Evolutionary conservation across 192 early-diverging fungal species (phyloP), one percentile per base, ranked within the genome.

Genomic region (Geranomyces michiganensis): DNA sequence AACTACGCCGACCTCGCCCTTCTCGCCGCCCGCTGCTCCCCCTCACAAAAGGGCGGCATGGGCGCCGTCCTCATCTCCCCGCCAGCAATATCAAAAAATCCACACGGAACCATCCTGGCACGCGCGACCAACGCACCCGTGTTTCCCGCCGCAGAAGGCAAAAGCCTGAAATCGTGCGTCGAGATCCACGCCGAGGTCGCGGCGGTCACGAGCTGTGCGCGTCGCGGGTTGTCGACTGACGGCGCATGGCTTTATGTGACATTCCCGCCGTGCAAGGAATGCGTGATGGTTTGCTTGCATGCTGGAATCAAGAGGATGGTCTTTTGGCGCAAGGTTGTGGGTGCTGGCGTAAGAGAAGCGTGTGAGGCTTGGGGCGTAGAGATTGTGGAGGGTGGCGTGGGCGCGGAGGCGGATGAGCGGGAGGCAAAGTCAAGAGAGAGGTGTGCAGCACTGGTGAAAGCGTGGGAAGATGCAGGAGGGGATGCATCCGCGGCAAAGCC

Each of bases 231-330:
- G 21, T 7, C 65, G 13, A 30, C 46, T 4, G 26, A 32, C 12
- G 73, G 73, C 22, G 48, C 65, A 12, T 67, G 64, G 59, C 36
- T 51, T 6, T 74, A 68, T 46, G 32, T 74, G 2, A 74, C 73
- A 0, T 74, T 68, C 43, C 73, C 73, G 21, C 73, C 73, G 0
- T 74, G 73, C 65, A 74, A 74, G 55, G 66, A 74, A 8, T 74
- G 73, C 32, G 68, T 74, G 19, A 62, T 68, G 65, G 12, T 49
- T 12, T 29, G 68, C 0, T 22, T 74, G 21, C 68, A 74, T 33
- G 73, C 73, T 15, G 73, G 73, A 7, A 31, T 74, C 36, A 67
- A 74, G 51, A 21, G 73, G 41, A 47, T 74, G 12, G 56, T 67
- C 7, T 68, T 68, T 48, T 36, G 73, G n/a, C 63, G 65, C 7